These are phyloP conservation scores for Bruguiera sexangula DNA, from an alignment of 345 rosid genomes.

Conservation along the genomic window DNA sequence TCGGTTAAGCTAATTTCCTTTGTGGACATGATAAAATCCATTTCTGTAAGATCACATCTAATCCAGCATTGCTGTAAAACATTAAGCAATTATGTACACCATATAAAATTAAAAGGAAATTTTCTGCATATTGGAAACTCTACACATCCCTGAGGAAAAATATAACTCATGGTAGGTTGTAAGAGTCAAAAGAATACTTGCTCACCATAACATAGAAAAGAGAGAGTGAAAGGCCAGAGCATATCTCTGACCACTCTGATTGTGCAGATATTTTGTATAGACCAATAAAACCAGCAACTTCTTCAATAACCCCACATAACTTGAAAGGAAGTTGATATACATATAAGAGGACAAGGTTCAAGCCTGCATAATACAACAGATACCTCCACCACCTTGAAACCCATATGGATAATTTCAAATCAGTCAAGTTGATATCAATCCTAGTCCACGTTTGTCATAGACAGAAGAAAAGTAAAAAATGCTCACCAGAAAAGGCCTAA, in stretches of 20 bases:
- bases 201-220: conserved; percentile 50
- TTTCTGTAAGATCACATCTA: conserved; percentile 44
- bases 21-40: conserved; percentile 37
- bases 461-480: conserved; percentile 5
- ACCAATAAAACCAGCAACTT: conserved; percentile 40
- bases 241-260: conserved; percentile 43
- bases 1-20: conserved; percentile 32
- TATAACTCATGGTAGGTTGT: not conserved
- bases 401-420: conserved; percentile 15
- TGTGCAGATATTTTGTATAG: conserved; percentile 42
- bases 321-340: conserved; percentile 46
- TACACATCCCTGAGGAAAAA: too few species aligned
- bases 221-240: conserved; percentile 41
- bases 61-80: conserved; percentile 44
- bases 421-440: conserved; percentile 7
- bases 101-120: not conserved
- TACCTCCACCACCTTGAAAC: conserved; percentile 52
- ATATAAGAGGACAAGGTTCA: conserved; percentile 43
- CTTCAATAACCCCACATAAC: conserved; percentile 25
- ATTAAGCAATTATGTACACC: not conserved
- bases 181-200: not conserved
- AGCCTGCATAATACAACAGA: conserved; percentile 46
- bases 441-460: not conserved
- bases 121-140: not conserved
- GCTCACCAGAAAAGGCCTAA: conserved; percentile 49